Evolutionary conservation across 139 green algal species (phyloP), one percentile per base, ranked within the genome.

Genomic region (Auxenochlorella pyrenoidosa): DNA sequence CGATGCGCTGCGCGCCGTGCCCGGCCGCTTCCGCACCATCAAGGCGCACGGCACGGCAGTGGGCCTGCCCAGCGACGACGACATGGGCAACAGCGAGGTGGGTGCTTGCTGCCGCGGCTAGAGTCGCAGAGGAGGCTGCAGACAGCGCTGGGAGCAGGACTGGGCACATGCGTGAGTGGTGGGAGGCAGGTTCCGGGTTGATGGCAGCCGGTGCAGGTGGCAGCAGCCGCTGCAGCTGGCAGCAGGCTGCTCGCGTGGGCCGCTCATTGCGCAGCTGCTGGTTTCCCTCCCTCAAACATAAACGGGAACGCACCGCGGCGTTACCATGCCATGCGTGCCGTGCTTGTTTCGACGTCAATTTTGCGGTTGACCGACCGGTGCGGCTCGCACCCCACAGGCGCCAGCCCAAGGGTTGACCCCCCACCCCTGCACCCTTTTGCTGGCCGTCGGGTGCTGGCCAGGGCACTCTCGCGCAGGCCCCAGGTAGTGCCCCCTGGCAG

Each of bases 31-130:
- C 82, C 87, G 94, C 44, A 94, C 90, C 0, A 89, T 97, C 47
- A 38, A 88, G 66, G 97, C 97, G 2, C 97, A 99, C 88, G 97
- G 97, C 58, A 96, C 88, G 2, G 96, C 96, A 1, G 97, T 99
- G 32, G 97, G 97, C 10, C 94, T 99, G 73, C 97, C 97, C 60
- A 95, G 83, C 43, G 94, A 99, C 79, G 95, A 91, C 13, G 97
- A 99, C 89, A 99, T 99, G 97, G 80, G 82, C 66, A 86, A 86
- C 82, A 79, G 66, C 63, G 80, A 85, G 80, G 80, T 85, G 80
- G 75, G 75, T 81, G 75, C 30, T 19, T 41, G 43, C 0, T 24
- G 54, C 18, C 54, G 3, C 2, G 13, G 13, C 18, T 22, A 24
- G 26, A 30, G 0, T 38, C 3, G 18, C 16, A 38, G 63, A 36